phyloP scores from a whole-genome alignment of 192 early-diverging fungal genomes.

The Coemansia sp. region DNA sequence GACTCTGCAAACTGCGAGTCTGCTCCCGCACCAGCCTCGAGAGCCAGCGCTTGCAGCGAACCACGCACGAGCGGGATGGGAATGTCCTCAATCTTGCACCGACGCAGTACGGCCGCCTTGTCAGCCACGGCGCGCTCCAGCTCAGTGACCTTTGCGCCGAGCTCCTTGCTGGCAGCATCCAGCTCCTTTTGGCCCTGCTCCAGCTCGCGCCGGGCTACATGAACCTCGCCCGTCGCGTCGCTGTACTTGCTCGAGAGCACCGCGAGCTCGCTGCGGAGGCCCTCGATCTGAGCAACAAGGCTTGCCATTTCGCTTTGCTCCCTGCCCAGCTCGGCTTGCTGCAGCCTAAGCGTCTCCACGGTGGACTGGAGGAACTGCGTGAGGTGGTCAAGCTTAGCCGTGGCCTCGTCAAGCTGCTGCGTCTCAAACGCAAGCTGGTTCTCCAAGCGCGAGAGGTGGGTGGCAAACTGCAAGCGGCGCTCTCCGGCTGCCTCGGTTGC shows the following conservation, averaged over 20 bases:
- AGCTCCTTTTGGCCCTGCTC: conserved; percentile 67
- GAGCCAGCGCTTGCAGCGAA: conserved; percentile 71
- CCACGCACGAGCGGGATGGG: conserved; percentile 75
- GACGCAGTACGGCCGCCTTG: conserved; percentile 73
- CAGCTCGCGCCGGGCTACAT: conserved; percentile 63
- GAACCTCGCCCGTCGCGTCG: conserved; percentile 58
- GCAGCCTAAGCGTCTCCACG: conserved; percentile 29
- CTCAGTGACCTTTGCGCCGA: conserved; percentile 51
- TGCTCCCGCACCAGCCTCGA: conserved; percentile 61
- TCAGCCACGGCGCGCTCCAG: conserved; percentile 81
- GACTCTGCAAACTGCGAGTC: conserved; percentile 40
- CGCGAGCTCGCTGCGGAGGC: conserved; percentile 54
- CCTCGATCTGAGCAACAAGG: conserved; percentile 46
- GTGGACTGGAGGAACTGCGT: conserved; percentile 52
- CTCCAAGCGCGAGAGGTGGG: conserved; percentile 73
- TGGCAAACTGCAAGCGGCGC: conserved; percentile 71
- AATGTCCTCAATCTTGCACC: conserved; percentile 94
- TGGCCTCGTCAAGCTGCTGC: conserved; percentile 63
- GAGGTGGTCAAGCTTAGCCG: conserved; percentile 62
- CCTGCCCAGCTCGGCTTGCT: conserved; percentile 45
- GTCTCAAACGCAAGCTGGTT: conserved; percentile 81
- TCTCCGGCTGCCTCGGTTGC: conserved; percentile 72
- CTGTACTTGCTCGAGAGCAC: conserved; percentile 56
- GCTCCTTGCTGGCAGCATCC: conserved; percentile 43
- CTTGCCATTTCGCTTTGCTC: conserved; percentile 56